phyloP scores from a whole-genome alignment of 768 basidiomycete species.

The Leccinum sublutescens region DNA sequence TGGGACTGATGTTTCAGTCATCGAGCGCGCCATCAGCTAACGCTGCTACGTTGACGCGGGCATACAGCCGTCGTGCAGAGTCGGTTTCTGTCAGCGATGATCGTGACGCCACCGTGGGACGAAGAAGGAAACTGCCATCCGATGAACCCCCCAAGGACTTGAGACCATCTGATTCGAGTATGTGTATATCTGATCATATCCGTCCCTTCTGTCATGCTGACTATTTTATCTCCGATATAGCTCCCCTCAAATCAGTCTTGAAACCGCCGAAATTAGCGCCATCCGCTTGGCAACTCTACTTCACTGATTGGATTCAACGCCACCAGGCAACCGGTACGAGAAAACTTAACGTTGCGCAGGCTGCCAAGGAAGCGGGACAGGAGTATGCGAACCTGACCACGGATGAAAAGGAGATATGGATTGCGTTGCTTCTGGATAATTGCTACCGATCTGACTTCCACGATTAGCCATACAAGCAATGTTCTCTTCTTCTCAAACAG shows the following conservation, averaged over 20 bases:
- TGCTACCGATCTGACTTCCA: slow-evolving; percentile 18
- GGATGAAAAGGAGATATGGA: slow-evolving; percentile 80
- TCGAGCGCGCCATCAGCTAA: slow-evolving; percentile 66
- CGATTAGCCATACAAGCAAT: slow-evolving; percentile 76
- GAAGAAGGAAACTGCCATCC: slow-evolving; percentile 45
- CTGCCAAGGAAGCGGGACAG: slow-evolving; percentile 90
- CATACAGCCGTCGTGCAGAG: slow-evolving; percentile 67
- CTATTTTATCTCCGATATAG: slow-evolving; percentile 40
- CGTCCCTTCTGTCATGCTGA: slow-evolving; percentile 30
- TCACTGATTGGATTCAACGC: slow-evolving; percentile 91
- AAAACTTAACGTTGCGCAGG: slow-evolving; percentile 93
- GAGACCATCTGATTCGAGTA: slow-evolving; percentile 47
- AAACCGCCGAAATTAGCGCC: slow-evolving; percentile 90
- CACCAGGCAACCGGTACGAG: slow-evolving; percentile 76
- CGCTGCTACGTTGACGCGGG: slow-evolving; percentile 49
- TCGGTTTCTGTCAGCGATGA: slow-evolving; percentile 61
- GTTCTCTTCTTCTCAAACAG: slow-evolving; percentile 83
- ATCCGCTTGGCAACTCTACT: slow-evolving; percentile 95
- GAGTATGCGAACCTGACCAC: slow-evolving; percentile 78
- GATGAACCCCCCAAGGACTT: slow-evolving; percentile 37
- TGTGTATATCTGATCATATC: slow-evolving; percentile 36
- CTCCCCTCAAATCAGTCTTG: slow-evolving; percentile 70
- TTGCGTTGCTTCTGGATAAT: slow-evolving; percentile 27
- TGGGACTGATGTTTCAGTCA: slow-evolving; percentile 62
- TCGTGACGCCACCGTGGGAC: slow-evolving; percentile 71